Base-by-base conservation (phyloP, 2,329 filamentous ascomycete genomes). In the Cyphellophora europaea region DNA sequence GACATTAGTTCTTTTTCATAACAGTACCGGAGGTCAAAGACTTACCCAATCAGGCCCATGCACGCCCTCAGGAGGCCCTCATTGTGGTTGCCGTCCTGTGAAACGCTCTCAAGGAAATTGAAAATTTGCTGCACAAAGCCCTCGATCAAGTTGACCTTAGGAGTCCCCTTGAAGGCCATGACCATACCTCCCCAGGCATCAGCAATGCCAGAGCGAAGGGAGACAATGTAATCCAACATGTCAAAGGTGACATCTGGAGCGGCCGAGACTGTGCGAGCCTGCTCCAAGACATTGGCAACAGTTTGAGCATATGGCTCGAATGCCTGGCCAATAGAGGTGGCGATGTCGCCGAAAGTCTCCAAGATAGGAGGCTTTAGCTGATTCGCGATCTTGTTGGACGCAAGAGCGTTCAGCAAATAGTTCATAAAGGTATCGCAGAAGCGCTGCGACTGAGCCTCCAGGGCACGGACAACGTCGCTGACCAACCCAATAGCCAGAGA, bases 361-460 rank as follows among this genome's bases (percentile, higher is more conserved):
- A 98, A 74, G 47, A 98, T 98, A 17, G 91, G 87, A 29, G 91
- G 91, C 74, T 96, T 96, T 66, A 96, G 93, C 62, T 94, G 86
- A 62, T 96, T 94, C 49, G 83, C 82, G 35, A 93, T 72, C n/a
- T 79, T 75, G 10, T 82, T 77, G 61, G 85, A 93, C 77, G 86
- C 56, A 27, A 98, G 67, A 62, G 94, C 93, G 68, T 86, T 88
- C 44, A 98, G 74, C 39, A 98, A 71, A 57, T 91, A 83, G 71
- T 98, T 98, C 91, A 98, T 98, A 61, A 96, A 95, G 47, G 79
- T 76, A 53, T 98, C 91, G 62, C 91, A 98, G 69, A 82, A 96
- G 38, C 89, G 91, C 63, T 93, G 85, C 53, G 89, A 84, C 58
- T 82, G 83, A 56, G 87, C 80, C 56, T 87, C 85, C 56, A 96